These are phyloP conservation scores for Pseudogymnoascus sp. DNA, from an alignment of 2,329 filamentous ascomycete species.

Conservation along the genomic window DNA sequence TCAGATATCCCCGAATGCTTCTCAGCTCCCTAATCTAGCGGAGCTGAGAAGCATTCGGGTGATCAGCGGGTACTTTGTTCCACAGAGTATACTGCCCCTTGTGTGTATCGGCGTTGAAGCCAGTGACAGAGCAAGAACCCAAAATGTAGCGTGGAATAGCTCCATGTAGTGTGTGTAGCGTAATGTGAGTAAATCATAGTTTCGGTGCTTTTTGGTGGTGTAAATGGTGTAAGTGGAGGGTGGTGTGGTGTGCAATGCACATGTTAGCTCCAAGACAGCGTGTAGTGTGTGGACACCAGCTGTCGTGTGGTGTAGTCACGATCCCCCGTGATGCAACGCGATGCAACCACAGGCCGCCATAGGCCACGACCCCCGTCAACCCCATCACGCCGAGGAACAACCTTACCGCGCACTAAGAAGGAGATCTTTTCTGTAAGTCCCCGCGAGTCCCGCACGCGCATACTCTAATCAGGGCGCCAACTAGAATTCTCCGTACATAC, in stretches of 20 bases:
- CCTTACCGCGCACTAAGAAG: neutral
- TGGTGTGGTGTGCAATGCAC: neutral
- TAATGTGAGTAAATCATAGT: neutral
- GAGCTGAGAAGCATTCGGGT: neutral
- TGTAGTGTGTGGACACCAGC: neutral
- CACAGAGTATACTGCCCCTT: neutral
- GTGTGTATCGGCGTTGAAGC: neutral
- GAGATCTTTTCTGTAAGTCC: neutral
- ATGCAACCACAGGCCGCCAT: constrained; percentile 4
- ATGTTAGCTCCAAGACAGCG: neutral
- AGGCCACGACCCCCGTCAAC: neutral
- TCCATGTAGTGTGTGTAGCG: neutral
- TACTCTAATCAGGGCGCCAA: constrained; percentile 4
- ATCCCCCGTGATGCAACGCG: neutral
- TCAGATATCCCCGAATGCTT: neutral
- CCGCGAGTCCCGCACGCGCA: neutral
- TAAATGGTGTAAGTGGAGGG: neutral
- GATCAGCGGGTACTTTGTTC: neutral
- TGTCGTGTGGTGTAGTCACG: constrained; percentile 6
- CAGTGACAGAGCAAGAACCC: neutral
- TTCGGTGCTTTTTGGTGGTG: neutral
- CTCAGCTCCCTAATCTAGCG: constrained; percentile 4
- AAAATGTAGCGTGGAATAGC: neutral
- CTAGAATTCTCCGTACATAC: neutral
- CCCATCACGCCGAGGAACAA: constrained; percentile 4